Conservation (phyloP, 1,284 basidiomycete genomes). For the Trichosporon sp. region DNA sequence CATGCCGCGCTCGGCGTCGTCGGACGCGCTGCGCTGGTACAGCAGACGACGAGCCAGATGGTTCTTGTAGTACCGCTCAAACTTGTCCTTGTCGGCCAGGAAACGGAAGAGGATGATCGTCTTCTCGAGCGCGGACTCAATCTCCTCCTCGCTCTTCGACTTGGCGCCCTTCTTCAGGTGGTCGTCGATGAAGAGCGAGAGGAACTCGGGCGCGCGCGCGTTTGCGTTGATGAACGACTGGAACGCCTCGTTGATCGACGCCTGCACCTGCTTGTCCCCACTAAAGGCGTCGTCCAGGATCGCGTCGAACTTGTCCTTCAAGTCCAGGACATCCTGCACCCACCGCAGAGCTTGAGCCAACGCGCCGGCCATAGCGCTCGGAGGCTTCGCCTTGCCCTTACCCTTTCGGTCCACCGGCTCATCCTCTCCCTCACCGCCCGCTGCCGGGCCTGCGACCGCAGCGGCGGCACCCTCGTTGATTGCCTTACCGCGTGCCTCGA, state of each 20-base stretch:
- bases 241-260: conserved; percentile 88
- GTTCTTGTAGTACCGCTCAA: conserved; percentile 96
- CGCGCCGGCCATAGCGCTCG: conserved; percentile 40
- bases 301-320: conserved; percentile 88
- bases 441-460: conserved; percentile 27
- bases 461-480: conserved; percentile 66
- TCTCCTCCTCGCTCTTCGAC: conserved; percentile 94
- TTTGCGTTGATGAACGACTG: conserved; percentile 90
- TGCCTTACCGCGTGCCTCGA: conserved; percentile 74
- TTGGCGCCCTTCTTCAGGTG: conserved; percentile 94
- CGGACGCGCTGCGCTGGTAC: conserved; percentile 82
- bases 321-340: conserved; percentile 88
- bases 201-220: conserved; percentile 85
- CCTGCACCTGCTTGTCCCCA: conserved; percentile 77
- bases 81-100: conserved; percentile 93
- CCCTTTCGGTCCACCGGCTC: conserved; percentile 58
- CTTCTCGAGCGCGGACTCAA: conserved; percentile 86
- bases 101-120: conserved; percentile 95
- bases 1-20: conserved; percentile 98
- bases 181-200: conserved; percentile 97
- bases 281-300: conserved; percentile 74
- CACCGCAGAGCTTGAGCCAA: conserved; percentile 74
- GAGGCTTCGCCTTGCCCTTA: conserved; percentile 64
- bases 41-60: conserved; percentile 93
- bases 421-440: conserved; percentile 45